These are phyloP conservation scores for Cyberlindnera maritima DNA, from an alignment of 805 yeast genomes.

Conservation along the genomic window DNA sequence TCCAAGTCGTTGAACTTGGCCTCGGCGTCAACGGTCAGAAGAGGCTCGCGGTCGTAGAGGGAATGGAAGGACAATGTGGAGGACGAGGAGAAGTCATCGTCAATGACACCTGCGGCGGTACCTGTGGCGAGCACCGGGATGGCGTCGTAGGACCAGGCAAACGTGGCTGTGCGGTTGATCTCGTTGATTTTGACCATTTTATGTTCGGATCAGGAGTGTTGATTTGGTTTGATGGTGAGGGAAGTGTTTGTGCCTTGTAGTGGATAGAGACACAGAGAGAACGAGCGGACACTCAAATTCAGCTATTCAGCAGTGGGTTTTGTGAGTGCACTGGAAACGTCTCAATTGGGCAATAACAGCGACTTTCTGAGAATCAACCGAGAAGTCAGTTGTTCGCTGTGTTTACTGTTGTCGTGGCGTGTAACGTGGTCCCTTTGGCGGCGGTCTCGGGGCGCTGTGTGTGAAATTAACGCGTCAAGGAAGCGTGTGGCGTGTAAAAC, in stretches of 20 bases:
- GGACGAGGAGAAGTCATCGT: constrained; percentile 76
- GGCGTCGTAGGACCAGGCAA: constrained; percentile 86
- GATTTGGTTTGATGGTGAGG: neutral
- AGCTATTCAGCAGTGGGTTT: no score
- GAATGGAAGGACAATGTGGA: constrained; percentile 82
- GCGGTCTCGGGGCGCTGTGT: neutral
- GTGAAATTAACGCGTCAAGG: neutral
- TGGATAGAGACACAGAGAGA: no score
- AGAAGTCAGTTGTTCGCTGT: no score
- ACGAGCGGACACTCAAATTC: no score
- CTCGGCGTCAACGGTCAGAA: constrained; percentile 45
- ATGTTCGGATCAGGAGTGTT: neutral
- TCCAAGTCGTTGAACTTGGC: constrained; percentile 76
- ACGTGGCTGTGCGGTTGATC: constrained; percentile 82
- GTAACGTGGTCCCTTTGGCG: neutral
- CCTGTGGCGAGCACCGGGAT: constrained; percentile 85
- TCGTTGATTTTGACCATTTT: constrained; percentile 78
- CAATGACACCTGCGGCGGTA: constrained; percentile 94
- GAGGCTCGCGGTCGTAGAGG: constrained; percentile 40
- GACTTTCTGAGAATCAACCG: no score
- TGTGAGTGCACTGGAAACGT: no score
- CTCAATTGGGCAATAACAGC: no score
- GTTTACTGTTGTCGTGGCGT: neutral
- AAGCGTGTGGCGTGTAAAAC: neutral
- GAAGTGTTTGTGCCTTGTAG: no score